Base-by-base conservation (phyloP, 106 monocot species). In the Allium cepa region DNA sequence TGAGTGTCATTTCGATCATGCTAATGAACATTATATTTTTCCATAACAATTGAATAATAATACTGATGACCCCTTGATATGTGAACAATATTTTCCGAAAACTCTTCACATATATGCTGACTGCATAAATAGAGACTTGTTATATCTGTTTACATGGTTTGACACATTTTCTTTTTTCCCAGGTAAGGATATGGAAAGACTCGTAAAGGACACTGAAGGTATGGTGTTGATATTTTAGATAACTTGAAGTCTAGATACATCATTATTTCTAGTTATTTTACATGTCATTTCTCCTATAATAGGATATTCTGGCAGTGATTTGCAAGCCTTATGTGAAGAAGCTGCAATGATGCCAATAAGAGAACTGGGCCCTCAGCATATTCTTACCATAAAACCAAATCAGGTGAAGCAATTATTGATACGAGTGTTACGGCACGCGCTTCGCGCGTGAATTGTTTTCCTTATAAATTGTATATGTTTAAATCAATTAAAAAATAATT, bases 301-400 rank as follows among this genome's bases (percentile, higher is more conserved):
- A 93, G 93, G 99, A 17, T 99, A 99, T 87, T 99, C 99, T 68
- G 99, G 99, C 72, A 99, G 99, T 87, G 99, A 99, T 76, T 73
- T 93, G 72, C 86, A 82, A 77, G 99, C 99, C n/a, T 74, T 99
- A 73, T 99, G 99, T 67, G 93, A 90, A 63, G 99, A 99, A 87
- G 93, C 99, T 84, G 99, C 99, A 74, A 81, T 99, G 89, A 85
- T 99, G 87, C 93, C 99, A 46, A 79, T 99, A 47, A 93, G 99
- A 80, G 99, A 99, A 80, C 79, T 99, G 7, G 99, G 90, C 58
- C 79, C 82, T 46, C 84, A 87, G 57, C 57, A 84, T 56, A 83
- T 99, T 79, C 82, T 99, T 26, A 93, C 87, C 13, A 66, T 90
- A 73, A 77, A 83, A 45, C 79, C 84, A 62, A 84, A 87, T 87